Conservation (phyloP, 495 filamentous ascomycete genomes). For the Penicillium crystallinum region DNA sequence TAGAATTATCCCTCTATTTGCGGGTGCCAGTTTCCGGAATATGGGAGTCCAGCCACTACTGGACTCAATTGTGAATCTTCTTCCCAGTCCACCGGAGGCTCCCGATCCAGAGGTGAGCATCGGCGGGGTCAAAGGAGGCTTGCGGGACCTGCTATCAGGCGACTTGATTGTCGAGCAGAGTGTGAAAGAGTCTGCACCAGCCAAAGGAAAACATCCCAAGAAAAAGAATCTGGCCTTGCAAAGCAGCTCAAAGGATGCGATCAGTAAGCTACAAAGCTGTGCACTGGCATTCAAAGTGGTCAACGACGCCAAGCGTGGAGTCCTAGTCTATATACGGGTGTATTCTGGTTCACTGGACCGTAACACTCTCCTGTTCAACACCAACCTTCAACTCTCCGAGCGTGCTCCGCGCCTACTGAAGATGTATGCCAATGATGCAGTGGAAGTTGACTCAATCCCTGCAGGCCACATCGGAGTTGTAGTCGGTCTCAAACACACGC, state of each 20-base stretch:
- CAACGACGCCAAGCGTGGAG: conserved; percentile 76
- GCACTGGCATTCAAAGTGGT: conserved; percentile 97
- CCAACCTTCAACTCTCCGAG: conserved; percentile 77
- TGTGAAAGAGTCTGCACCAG: conserved; percentile 29
- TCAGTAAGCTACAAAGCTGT: conserved; percentile 64
- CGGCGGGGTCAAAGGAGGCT: conserved; percentile 46
- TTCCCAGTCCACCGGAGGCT: conserved; percentile 77
- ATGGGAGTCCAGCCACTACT: conserved; percentile 91
- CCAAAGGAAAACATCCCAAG: conserved; percentile 37
- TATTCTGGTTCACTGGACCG: conserved; percentile 78
- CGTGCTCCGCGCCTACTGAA: conserved; percentile 75
- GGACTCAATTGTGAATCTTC: conserved; percentile 78
- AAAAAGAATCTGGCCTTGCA: conserved; percentile 29
- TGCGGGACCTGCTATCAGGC: conserved; percentile 48
- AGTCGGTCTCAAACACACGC: conserved; percentile 77
- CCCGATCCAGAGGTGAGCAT: conserved; percentile 73
- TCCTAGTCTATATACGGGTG: conserved; percentile 87
- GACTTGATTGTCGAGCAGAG: conserved; percentile 41
- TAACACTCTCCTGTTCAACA: conserved; percentile 77
- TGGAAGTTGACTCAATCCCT: conserved; percentile 73
- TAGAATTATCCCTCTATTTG: conserved; percentile 79
- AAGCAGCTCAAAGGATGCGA: conserved; percentile 49
- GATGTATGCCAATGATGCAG: conserved; percentile 86
- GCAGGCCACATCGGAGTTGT: conserved; percentile 97
- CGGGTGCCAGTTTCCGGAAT: conserved; percentile 88